Percentiles rank a stretch among this genome's conserved stretches.
Evolutionary conservation across 2,329 filamentous ascomycete species (phyloP).

Genomic region (Thermothelomyces thermophilus): DNA sequence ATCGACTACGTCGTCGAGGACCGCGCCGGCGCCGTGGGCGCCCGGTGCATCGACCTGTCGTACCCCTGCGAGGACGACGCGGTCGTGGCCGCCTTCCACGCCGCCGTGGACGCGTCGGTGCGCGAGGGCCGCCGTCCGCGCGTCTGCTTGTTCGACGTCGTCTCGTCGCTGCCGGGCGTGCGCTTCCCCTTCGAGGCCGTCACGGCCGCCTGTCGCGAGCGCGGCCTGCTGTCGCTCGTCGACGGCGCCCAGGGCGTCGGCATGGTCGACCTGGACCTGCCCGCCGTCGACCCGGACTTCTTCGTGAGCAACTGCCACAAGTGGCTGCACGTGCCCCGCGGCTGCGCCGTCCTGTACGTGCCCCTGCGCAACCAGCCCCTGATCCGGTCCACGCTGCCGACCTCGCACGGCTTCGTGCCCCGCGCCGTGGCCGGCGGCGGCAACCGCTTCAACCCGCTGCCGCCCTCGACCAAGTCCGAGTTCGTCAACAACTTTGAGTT

Average conservation of each 20-base stretch:
- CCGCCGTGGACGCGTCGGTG: slow-evolving; percentile 47
- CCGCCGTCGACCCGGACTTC: slow-evolving; percentile 68
- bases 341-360: slow-evolving; percentile 75
- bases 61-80: slow-evolving; percentile 67
- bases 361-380: slow-evolving; percentile 68
- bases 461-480: slow-evolving; percentile 40
- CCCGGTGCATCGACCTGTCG: slow-evolving; percentile 50
- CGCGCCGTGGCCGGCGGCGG: slow-evolving; percentile 22
- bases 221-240: slow-evolving; percentile 64
- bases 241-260: slow-evolving; percentile 85
- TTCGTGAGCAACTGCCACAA: slow-evolving; percentile 85
- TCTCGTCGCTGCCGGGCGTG: slow-evolving; percentile 72
- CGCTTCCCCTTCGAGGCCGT: slow-evolving; percentile 71
- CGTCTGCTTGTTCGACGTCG: slow-evolving; percentile 70
- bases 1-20: slow-evolving; percentile 66
- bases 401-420: slow-evolving; percentile 69
- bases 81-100: slow-evolving; percentile 55
- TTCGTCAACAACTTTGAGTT: slow-evolving; percentile 72
- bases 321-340: slow-evolving; percentile 78
- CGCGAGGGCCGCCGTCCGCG: slow-evolving; percentile 55
- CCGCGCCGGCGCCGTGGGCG: slow-evolving; percentile 38
- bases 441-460: slow-evolving; percentile 35
- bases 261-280: slow-evolving; percentile 65
- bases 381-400: slow-evolving; percentile 68
- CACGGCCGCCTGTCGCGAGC: slow-evolving; percentile 55